Percentiles rank a stretch among this genome's conserved stretches.
phyloP scores from a whole-genome alignment of 78 protist genomes.

The Planoprotostelium fungivorum region DNA sequence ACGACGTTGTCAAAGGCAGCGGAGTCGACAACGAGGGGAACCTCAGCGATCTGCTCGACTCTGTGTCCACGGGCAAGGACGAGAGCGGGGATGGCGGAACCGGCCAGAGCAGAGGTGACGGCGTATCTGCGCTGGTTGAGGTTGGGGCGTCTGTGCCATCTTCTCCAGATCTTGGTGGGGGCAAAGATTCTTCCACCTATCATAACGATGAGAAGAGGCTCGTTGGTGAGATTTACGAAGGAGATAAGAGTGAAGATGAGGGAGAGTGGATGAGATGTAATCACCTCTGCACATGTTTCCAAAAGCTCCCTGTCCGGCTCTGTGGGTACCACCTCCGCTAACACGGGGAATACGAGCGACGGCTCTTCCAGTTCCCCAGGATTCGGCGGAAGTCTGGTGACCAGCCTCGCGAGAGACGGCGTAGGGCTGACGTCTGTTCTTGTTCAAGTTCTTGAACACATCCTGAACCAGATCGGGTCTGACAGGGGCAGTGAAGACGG shows the following conservation, averaged over 20 bases:
- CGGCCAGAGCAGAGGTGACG: slow-evolving; percentile 97
- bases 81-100: slow-evolving; percentile 96
- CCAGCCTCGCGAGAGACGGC: slow-evolving; percentile 88
- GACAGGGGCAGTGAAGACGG: slow-evolving; percentile 92
- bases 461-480: slow-evolving; percentile 89
- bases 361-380: slow-evolving; percentile 99
- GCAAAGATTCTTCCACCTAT: slow-evolving; percentile 98
- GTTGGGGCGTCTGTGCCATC: slow-evolving; percentile 96
- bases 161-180: slow-evolving; percentile 97
- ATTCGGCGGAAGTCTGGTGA: slow-evolving; percentile 94
- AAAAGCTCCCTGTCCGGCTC: slow-evolving; percentile 99
- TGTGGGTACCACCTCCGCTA: slow-evolving; percentile 97
- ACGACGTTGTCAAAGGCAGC: slow-evolving; percentile 64
- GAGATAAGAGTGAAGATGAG: slow-evolving; percentile 1
- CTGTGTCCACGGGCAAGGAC: slow-evolving; percentile 99
- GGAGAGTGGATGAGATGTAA: not conserved
- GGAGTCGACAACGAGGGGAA: slow-evolving; percentile 94
- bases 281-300: slow-evolving; percentile 95
- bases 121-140: slow-evolving; percentile 94
- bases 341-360: slow-evolving; percentile 99
- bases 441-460: slow-evolving; percentile 90
- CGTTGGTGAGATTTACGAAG: slow-evolving; percentile 21
- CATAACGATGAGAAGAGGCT: no score
- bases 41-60: slow-evolving; percentile 82
- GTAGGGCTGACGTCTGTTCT: slow-evolving; percentile 97